A percentile compares a stretch with the other conserved stretches of the same genome.
phyloP scores from a whole-genome alignment of 2,329 filamentous ascomycete species.

The Bipolaris sorokiniana region DNA sequence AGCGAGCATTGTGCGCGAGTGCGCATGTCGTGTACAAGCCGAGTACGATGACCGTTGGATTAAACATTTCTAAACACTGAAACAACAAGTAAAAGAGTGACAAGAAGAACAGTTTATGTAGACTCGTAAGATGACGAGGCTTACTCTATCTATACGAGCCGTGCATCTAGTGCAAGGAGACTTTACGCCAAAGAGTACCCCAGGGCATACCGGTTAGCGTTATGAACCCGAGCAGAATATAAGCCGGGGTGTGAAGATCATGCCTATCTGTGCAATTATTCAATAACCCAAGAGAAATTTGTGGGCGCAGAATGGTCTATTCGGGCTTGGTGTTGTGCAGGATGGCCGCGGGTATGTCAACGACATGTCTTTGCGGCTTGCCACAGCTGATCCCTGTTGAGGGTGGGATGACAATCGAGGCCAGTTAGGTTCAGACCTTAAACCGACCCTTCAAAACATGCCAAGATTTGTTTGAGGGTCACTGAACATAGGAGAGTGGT shows the following conservation, averaged over 20 bases:
- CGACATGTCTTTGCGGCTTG: background rate
- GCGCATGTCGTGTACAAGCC: slow-evolving; percentile 7
- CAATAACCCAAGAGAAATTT: slow-evolving; percentile 2
- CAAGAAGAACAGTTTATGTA: background rate
- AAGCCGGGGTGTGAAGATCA: slow-evolving; percentile 5
- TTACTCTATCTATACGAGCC: slow-evolving; percentile 2
- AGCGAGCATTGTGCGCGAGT: slow-evolving; percentile 8
- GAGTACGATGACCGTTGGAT: slow-evolving; percentile 1
- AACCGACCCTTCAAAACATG: background rate
- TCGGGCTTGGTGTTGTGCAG: background rate
- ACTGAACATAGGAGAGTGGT: no score
- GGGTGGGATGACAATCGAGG: background rate
- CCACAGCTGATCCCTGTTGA: background rate
- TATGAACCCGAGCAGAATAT: background rate
- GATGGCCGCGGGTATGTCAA: slow-evolving; percentile 6
- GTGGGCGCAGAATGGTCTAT: background rate
- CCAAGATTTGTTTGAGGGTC: background rate
- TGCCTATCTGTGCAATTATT: background rate
- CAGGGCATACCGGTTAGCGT: background rate
- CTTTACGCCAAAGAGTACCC: background rate
- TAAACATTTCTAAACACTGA: slow-evolving; percentile 1
- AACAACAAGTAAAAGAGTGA: slow-evolving; percentile 1
- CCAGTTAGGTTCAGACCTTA: background rate
- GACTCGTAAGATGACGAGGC: background rate
- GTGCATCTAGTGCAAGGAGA: background rate